Percentiles rank a stretch among this genome's conserved stretches.
Conservation (phyloP, 768 basidiomycete genomes). For the Boletellus sp. region DNA sequence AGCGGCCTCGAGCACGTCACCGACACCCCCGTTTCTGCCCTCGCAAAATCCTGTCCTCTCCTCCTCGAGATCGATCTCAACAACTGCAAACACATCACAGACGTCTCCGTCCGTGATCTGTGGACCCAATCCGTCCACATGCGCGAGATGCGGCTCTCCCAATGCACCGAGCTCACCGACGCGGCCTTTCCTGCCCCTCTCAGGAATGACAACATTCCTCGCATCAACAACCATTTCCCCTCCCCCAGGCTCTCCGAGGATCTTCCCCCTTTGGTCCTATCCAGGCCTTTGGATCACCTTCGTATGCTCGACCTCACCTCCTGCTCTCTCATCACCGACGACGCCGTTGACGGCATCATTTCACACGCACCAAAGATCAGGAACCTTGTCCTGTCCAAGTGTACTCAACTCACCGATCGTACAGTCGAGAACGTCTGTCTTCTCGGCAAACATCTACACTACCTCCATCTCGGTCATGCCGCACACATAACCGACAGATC, state of each 20-base stretch:
- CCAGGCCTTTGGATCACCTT: slow-evolving; percentile 72
- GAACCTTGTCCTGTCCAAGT: slow-evolving; percentile 85
- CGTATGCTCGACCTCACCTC: slow-evolving; percentile 92
- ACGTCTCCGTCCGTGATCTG: slow-evolving; percentile 74
- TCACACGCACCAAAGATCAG: slow-evolving; percentile 79
- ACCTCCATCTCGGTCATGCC: slow-evolving; percentile 93
- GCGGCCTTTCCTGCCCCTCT: slow-evolving; percentile 78
- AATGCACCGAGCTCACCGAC: slow-evolving; percentile 76
- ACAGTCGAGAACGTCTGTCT: slow-evolving; percentile 79
- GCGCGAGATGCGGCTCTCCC: slow-evolving; percentile 86
- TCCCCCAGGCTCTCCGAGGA: slow-evolving; percentile 37
- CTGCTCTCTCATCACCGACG: slow-evolving; percentile 76
- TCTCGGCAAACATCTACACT: slow-evolving; percentile 90
- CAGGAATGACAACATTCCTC: slow-evolving; percentile 34
- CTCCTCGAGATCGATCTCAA: slow-evolving; percentile 94
- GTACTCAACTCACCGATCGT: slow-evolving; percentile 70
- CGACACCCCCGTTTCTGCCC: slow-evolving; percentile 67
- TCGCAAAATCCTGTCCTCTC: slow-evolving; percentile 77
- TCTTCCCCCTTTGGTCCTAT: slow-evolving; percentile 63
- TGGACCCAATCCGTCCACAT: slow-evolving; percentile 79
- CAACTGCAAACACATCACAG: slow-evolving; percentile 73
- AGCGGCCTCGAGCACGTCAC: slow-evolving; percentile 73
- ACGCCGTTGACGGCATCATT: slow-evolving; percentile 79
- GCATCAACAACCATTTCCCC: slow-evolving; percentile 42
- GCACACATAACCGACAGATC: slow-evolving; percentile 85